phyloP scores from a whole-genome alignment of 345 rosid genomes.

The Moricandia moricandioides region DNA sequence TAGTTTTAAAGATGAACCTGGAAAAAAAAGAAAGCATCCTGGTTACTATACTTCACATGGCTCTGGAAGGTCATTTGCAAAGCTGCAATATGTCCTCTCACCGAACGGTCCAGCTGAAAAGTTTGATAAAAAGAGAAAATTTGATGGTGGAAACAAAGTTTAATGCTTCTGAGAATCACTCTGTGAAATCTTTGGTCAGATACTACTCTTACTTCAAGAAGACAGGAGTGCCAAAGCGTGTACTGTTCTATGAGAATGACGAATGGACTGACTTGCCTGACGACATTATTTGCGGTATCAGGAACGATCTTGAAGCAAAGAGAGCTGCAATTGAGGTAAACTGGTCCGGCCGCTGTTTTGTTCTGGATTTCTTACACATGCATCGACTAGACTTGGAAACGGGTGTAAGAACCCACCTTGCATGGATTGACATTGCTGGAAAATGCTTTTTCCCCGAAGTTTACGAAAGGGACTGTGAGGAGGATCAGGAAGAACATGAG shows the following conservation, averaged over 20 bases:
- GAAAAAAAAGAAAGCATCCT: slow-evolving; percentile 49
- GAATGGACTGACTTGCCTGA: slow-evolving; percentile 70
- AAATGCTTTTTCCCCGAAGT: slow-evolving; percentile 73
- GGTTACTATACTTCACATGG: slow-evolving; percentile 26
- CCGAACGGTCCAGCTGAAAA: slow-evolving; percentile 29
- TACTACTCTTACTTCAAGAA: slow-evolving; percentile 64
- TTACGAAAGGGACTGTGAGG: slow-evolving; percentile 26
- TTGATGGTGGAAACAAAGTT: slow-evolving; percentile 34
- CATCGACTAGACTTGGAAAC: slow-evolving; percentile 57
- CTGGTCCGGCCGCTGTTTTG: slow-evolving; percentile 41
- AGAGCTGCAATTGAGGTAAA: slow-evolving; percentile 59
- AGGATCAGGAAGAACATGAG: slow-evolving; percentile 36
- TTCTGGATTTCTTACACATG: slow-evolving; percentile 86
- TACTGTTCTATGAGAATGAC: slow-evolving; percentile 65
- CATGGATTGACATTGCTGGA: slow-evolving; percentile 90
- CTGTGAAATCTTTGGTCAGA: slow-evolving; percentile 45
- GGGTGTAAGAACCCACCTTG: slow-evolving; percentile 55
- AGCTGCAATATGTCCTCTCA: slow-evolving; percentile 36
- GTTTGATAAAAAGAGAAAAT: slow-evolving; percentile 48
- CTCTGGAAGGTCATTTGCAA: slow-evolving; percentile 42
- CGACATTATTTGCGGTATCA: slow-evolving; percentile 37
- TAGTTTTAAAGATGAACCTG: slow-evolving; percentile 30
- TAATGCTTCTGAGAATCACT: slow-evolving; percentile 31
- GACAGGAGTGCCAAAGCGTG: slow-evolving; percentile 63
- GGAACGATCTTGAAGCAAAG: slow-evolving; percentile 62